Base-by-base conservation (phyloP, 306 rosid species). In the Casuarina cunninghamiana region DNA sequence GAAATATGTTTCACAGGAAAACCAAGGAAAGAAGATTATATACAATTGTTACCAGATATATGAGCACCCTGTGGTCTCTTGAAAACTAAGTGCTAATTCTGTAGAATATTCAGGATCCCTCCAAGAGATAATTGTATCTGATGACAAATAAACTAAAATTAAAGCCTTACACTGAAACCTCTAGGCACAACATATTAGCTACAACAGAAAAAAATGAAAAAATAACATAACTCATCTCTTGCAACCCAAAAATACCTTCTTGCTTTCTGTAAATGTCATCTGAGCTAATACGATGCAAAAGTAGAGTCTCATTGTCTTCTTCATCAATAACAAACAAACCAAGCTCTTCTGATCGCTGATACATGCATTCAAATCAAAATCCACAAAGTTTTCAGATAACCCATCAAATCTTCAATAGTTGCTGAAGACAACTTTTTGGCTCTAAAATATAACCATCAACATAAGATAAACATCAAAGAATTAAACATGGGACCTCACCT, bases 101-200 rank as follows among this genome's bases (percentile, higher is more conserved):
- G 97, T 88, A 45, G 97, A 88, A 89, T 87, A 87, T 78, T 94
- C 97, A 26, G 93, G 93, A 82, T 94, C 98, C 80, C 95, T 94
- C 98, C 98, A 94, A 42, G 98, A 94, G 81, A 94, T 92, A 69
- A 94, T 94, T 57, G 98, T 89, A 83, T 92, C 98, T 94, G 79
- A 53, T 66, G 17, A 84, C 26, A 72, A 53, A 73, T 73, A 61
- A 37, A 72, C 2, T 53, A 10, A 17, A 3, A 42, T 67, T 19
- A 66, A 11, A 66, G 26, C 71, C 49, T 3, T 12, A 41, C 69
- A 63, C 38, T 67, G n/a, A 66, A 41, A 67, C 15, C 71, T 41
- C 44, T 42, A 41, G 35, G 55, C 60, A 80, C 55, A 37, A 53
- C 49, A 66, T 12, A 53, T 19, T 58, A 51, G 55, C 42, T 71